phyloP scores from a whole-genome alignment of 2,329 filamentous ascomycete species.

The Scedosporium apiospermum region DNA sequence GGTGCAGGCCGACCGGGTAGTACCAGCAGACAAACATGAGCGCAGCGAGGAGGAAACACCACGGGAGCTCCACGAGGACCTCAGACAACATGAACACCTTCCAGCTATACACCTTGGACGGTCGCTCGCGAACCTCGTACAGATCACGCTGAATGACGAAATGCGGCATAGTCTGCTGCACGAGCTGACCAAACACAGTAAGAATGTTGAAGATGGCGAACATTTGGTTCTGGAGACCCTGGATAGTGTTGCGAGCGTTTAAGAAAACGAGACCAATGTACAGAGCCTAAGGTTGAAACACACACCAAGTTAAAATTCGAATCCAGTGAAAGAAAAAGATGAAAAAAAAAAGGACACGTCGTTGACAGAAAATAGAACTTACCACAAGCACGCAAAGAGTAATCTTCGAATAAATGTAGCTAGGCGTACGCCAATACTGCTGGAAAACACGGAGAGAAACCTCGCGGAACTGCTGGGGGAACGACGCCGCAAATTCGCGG shows the following conservation, averaged over 20 bases:
- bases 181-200: constrained; percentile 71
- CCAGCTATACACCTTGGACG: constrained; percentile 79
- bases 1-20: constrained; percentile 71
- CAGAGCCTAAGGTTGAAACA: constrained; percentile 31
- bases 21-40: constrained; percentile 77
- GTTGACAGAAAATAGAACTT: not conserved
- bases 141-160: constrained; percentile 74
- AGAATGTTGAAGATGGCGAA: constrained; percentile 79
- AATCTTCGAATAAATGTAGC: constrained; percentile 80
- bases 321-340: not conserved
- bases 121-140: constrained; percentile 78
- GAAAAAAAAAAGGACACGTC: too few species aligned
- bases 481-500: constrained; percentile 73
- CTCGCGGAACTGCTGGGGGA: constrained; percentile 55
- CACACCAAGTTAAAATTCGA: not conserved
- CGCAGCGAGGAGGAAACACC: constrained; percentile 68
- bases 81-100: constrained; percentile 76
- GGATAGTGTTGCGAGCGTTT: constrained; percentile 59
- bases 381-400: constrained; percentile 51
- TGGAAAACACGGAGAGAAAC: constrained; percentile 71
- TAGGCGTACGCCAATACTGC: constrained; percentile 85
- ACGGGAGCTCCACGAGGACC: constrained; percentile 77
- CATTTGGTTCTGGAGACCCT: constrained; percentile 78
- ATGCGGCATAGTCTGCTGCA: constrained; percentile 76
- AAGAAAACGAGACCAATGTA: constrained; percentile 81